Conservation (phyloP, 2,329 filamentous ascomycete species). For the Curvularia hawaiiensis region DNA sequence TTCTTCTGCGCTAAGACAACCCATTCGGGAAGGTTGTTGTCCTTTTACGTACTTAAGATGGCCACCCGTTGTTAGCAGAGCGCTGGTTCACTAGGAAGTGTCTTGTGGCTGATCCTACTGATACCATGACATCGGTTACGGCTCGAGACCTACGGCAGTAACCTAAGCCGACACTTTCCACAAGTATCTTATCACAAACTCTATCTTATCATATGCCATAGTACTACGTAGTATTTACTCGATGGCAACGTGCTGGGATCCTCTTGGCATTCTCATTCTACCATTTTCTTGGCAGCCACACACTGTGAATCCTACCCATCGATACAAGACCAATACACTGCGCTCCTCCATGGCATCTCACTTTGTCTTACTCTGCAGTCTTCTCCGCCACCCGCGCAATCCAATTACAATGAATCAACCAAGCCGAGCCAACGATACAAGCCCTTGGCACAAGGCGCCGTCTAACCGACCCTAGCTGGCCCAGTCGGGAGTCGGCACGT, state of each 20-base stretch:
- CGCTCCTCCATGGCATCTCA: slow-evolving; percentile 19
- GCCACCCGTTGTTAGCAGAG: not conserved
- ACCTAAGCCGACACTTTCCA: slow-evolving; percentile 14
- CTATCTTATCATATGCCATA: slow-evolving; percentile 12
- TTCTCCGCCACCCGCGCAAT: not conserved
- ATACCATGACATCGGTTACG: not conserved
- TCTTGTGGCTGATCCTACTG: not conserved
- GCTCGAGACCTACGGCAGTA: not conserved
- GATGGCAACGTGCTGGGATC: too few species aligned
- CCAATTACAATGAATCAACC: slow-evolving; percentile 7
- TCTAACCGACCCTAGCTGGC: slow-evolving; percentile 18
- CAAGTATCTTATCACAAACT: not conserved
- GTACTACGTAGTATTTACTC: not conserved
- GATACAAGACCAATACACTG: slow-evolving; percentile 20
- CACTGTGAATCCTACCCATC: too few species aligned
- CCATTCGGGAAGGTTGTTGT: not conserved
- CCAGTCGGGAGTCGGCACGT: slow-evolving; percentile 32
- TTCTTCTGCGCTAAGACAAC: not conserved
- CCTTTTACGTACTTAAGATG: not conserved
- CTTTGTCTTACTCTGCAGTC: slow-evolving; percentile 2
- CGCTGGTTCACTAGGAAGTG: not conserved
- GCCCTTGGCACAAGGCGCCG: slow-evolving; percentile 9
- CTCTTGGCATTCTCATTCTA: too few species aligned
- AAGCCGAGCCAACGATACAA: slow-evolving; percentile 5
- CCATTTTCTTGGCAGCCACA: too few species aligned